Evolutionary conservation across 345 rosid species (phyloP).

Genomic region (Eutrema heterophyllum): DNA sequence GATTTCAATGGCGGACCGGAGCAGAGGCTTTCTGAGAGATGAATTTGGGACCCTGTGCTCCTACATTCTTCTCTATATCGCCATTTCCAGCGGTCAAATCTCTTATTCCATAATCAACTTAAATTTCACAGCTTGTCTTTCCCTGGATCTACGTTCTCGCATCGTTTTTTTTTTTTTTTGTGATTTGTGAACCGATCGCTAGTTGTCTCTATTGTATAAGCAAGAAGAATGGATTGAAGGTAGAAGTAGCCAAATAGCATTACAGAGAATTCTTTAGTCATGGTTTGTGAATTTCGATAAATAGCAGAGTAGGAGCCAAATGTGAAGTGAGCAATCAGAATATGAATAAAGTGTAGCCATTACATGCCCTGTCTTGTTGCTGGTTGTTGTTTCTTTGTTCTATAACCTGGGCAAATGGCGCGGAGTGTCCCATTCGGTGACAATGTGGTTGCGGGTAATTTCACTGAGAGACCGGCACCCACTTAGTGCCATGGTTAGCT

Average conservation of each 20-base stretch:
- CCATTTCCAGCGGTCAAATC: constrained; percentile 70
- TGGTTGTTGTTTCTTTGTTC: not conserved
- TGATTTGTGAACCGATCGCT: not conserved
- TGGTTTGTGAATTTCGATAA: not conserved
- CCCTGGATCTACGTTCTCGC: not conserved
- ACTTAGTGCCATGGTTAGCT: constrained; percentile 78
- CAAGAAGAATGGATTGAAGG: constrained; percentile 11
- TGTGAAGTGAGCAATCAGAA: not conserved
- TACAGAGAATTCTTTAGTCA: constrained; percentile 4
- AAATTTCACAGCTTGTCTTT: not conserved
- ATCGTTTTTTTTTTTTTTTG: not conserved
- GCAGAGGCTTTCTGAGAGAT: constrained; percentile 34
- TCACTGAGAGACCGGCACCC: constrained; percentile 76
- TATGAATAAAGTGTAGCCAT: constrained; percentile 9
- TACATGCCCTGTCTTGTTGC: not conserved
- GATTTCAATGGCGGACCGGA: constrained; percentile 61
- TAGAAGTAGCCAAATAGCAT: constrained; percentile 36
- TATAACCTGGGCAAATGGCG: constrained; percentile 38
- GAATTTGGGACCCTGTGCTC: constrained; percentile 47
- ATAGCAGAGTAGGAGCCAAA: not conserved
- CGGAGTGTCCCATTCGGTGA: constrained; percentile 66
- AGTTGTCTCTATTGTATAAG: not conserved
- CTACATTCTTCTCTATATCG: constrained; percentile 69
- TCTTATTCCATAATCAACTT: constrained; percentile 75
- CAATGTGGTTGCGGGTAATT: constrained; percentile 66